These are phyloP conservation scores for Mycena metata DNA, from an alignment of 768 basidiomycete genomes.

Conservation along the genomic window DNA sequence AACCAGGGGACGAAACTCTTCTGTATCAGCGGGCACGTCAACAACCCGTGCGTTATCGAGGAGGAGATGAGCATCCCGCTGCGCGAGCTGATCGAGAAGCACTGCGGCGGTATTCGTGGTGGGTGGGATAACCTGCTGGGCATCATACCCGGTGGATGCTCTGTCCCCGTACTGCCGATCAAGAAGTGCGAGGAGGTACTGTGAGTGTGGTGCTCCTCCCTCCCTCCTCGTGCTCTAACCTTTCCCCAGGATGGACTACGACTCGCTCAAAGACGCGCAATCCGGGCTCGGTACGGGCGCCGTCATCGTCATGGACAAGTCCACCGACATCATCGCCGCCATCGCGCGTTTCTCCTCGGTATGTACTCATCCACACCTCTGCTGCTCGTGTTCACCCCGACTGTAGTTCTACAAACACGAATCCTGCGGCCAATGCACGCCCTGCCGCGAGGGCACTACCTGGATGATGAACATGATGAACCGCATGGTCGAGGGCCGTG, in stretches of 20 bases:
- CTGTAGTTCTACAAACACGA: slow-evolving; percentile 96
- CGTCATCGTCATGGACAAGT: slow-evolving; percentile 99
- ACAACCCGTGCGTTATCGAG: slow-evolving; percentile 97
- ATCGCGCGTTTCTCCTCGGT: slow-evolving; percentile 94
- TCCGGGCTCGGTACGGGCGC: slow-evolving; percentile 98
- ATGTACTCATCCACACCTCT: slow-evolving; percentile 34
- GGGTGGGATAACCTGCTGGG: slow-evolving; percentile 98
- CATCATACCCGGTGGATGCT: slow-evolving; percentile 96
- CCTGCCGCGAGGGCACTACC: slow-evolving; percentile 94
- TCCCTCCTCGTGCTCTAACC: slow-evolving; percentile 16
- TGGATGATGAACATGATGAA: slow-evolving; percentile 99
- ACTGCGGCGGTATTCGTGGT: slow-evolving; percentile 94
- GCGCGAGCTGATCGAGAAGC: slow-evolving; percentile 94
- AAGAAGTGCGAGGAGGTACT: slow-evolving; percentile 88
- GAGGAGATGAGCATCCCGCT: slow-evolving; percentile 99
- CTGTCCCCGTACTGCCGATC: slow-evolving; percentile 92
- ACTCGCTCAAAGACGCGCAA: slow-evolving; percentile 95
- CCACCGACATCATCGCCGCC: slow-evolving; percentile 92
- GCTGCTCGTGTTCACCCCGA: slow-evolving; percentile 4
- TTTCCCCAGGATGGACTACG: slow-evolving; percentile 91
- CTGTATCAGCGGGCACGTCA: slow-evolving; percentile 97
- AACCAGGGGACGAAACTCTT: slow-evolving; percentile 98
- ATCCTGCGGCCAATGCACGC: slow-evolving; percentile 97
- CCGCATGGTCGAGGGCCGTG: slow-evolving; percentile 92
- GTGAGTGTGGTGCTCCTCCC: slow-evolving; percentile 60